A percentile compares a stretch with the other conserved stretches of the same genome.
Evolutionary conservation across 176 grass and related monocot genomes (phyloP).

Genomic region (Hordeum vulgare): DNA sequence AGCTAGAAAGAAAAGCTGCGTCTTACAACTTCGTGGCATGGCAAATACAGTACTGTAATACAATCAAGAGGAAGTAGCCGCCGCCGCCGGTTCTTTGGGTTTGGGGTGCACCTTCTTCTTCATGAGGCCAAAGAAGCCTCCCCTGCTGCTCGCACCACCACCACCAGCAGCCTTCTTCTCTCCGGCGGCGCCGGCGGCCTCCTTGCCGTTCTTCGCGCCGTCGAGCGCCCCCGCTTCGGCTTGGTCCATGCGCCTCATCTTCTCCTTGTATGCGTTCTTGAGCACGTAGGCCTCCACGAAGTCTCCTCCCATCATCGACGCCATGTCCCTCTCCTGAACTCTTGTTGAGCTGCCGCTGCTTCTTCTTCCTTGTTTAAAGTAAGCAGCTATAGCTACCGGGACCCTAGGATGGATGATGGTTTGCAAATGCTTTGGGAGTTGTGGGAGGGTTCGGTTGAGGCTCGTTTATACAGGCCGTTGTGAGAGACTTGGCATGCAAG

Average conservation of each 20-base stretch:
- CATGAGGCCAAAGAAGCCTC: constrained; percentile 19
- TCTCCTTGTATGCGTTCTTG: constrained; percentile 52
- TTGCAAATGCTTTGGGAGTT: not conserved
- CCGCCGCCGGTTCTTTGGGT: constrained; percentile 6
- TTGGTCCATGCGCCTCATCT: constrained; percentile 24
- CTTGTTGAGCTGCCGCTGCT: not conserved
- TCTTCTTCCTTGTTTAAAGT: not conserved
- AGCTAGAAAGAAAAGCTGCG: not conserved
- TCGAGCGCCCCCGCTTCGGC: not conserved
- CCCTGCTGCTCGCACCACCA: not conserved
- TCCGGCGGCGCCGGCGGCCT: not conserved
- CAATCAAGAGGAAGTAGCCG: constrained; percentile 6
- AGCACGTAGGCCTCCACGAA: constrained; percentile 54
- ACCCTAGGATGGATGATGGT: not conserved
- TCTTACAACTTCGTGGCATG: not conserved
- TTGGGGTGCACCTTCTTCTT: constrained; percentile 58
- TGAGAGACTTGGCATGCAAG: too few species aligned
- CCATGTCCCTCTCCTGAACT: not conserved
- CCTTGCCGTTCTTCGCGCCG: not conserved
- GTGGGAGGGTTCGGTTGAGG: not conserved
- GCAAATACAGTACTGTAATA: too few species aligned
- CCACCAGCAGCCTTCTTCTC: not conserved
- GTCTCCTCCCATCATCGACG: constrained; percentile 53
- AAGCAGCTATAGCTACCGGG: not conserved
- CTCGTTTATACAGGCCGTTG: not conserved